Evolutionary conservation across 2,329 filamentous ascomycete species (phyloP).

Genomic region (Grosmannia serpens): DNA sequence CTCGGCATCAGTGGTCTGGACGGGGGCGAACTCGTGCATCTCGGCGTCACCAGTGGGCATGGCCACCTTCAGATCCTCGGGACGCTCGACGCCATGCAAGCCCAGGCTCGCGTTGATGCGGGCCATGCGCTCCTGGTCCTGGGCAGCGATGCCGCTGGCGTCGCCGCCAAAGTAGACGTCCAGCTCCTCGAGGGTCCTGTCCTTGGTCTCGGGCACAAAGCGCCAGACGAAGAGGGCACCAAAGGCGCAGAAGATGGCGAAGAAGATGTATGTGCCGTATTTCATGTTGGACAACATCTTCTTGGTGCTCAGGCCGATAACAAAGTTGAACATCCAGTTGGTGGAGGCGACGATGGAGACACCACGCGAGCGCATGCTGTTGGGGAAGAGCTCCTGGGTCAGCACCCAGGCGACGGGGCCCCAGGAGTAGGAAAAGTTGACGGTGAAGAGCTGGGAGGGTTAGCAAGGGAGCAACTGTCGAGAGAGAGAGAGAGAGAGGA

Average conservation of each 20-base stretch:
- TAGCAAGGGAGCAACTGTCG: not conserved
- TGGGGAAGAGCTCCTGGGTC: constrained; percentile 22
- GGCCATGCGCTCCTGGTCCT: not conserved
- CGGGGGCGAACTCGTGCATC: too few relatives aligned
- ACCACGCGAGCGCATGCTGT: constrained; percentile 4
- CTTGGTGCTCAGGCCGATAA: constrained; percentile 31
- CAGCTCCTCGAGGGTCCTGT: constrained; percentile 34
- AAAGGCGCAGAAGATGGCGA: constrained; percentile 34
- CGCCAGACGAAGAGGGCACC: constrained; percentile 38
- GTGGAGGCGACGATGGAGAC: constrained; percentile 23
- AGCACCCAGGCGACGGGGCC: constrained; percentile 15
- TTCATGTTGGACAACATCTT: constrained; percentile 16
- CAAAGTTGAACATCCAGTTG: constrained; percentile 36
- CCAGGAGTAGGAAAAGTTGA: constrained; percentile 10
- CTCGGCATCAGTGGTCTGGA: too few relatives aligned
- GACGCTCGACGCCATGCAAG: not conserved
- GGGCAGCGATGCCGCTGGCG: not conserved
- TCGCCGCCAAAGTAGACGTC: not conserved
- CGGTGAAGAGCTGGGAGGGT: constrained; percentile 1
- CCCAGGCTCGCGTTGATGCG: not conserved
- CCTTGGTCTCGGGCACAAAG: constrained; percentile 47
- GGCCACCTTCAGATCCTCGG: not conserved
- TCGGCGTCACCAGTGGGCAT: too few relatives aligned
- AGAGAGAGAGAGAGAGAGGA: not conserved
- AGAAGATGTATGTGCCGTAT: constrained; percentile 45